These are phyloP conservation scores for Artemisia argyi DNA, from an alignment of 129 eudicot genomes.

Conservation along the genomic window DNA sequence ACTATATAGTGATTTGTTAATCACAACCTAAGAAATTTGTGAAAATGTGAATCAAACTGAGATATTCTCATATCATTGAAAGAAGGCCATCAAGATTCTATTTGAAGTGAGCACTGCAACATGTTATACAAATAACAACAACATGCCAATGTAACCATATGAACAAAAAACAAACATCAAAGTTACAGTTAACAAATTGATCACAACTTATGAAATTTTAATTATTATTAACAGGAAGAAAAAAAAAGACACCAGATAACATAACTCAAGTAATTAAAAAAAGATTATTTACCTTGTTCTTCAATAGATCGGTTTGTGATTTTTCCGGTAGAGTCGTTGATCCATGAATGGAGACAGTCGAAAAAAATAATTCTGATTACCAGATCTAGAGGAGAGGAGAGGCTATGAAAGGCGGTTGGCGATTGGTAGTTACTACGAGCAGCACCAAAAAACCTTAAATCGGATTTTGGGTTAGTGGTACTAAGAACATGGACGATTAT, in stretches of 20 bases:
- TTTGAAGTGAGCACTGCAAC: constrained; percentile 94
- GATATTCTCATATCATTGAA: constrained; percentile 94
- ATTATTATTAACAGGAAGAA: neutral
- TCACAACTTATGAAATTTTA: too few species aligned
- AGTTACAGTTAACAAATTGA: neutral
- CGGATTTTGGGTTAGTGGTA: too few species aligned
- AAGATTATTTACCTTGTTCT: too few species aligned
- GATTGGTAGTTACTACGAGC: too few species aligned
- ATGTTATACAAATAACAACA: constrained; percentile 11
- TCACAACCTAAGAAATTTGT: constrained; percentile 36
- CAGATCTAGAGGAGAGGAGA: too few species aligned
- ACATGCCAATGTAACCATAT: constrained; percentile 4
- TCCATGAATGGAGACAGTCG: too few species aligned
- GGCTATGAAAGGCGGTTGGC: too few species aligned
- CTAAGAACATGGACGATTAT: too few species aligned
- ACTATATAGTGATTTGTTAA: neutral
- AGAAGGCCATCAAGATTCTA: constrained; percentile 99
- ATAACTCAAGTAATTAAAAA: neutral
- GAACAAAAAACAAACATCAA: neutral
- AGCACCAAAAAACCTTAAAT: too few species aligned
- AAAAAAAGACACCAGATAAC: neutral
- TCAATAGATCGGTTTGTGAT: too few species aligned
- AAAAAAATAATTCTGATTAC: too few species aligned
- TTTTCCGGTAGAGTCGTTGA: too few species aligned
- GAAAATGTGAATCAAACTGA: constrained; percentile 85